Evolutionary conservation across 2,329 filamentous ascomycete species (phyloP).

Genomic region (Amylocarpus encephaloides): DNA sequence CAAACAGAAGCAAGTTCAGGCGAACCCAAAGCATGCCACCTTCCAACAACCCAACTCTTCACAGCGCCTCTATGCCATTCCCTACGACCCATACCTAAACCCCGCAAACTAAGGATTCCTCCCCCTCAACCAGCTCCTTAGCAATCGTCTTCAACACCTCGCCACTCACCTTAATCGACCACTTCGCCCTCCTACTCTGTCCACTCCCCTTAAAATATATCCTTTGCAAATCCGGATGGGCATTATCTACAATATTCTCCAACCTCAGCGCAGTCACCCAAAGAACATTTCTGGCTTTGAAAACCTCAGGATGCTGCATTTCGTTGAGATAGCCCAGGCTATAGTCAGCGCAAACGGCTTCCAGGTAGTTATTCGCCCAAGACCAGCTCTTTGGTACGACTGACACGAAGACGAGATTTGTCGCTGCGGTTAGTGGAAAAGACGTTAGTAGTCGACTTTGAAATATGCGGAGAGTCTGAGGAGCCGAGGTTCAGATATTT

Average conservation of each 20-base stretch:
- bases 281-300: slow-evolving; percentile 11
- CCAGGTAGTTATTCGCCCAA: slow-evolving; percentile 9
- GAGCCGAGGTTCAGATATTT: slow-evolving; percentile 17
- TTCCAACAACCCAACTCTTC: too few relatives aligned
- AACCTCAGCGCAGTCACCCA: slow-evolving; percentile 13
- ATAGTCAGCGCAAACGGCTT: slow-evolving; percentile 13
- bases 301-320: slow-evolving; percentile 11
- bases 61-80: too few relatives aligned
- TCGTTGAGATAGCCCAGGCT: slow-evolving; percentile 12
- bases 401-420: slow-evolving; percentile 5
- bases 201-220: slow-evolving; percentile 20
- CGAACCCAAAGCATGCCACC: too few relatives aligned
- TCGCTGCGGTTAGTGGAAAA: background rate
- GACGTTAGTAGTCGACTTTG: background rate
- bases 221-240: slow-evolving; percentile 3
- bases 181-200: slow-evolving; percentile 14
- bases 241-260: slow-evolving; percentile 3
- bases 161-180: slow-evolving; percentile 16
- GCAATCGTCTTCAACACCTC: slow-evolving; percentile 9
- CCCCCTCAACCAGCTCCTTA: background rate
- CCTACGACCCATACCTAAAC: too few relatives aligned
- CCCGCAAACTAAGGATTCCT: background rate
- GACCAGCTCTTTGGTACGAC: slow-evolving; percentile 14
- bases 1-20: too few relatives aligned
- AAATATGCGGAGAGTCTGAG: slow-evolving; percentile 19